Percentiles rank a stretch among this genome's conserved stretches.
phyloP scores from a whole-genome alignment of 2,329 filamentous ascomycete species.

The Tolypocladium pustulatum region DNA sequence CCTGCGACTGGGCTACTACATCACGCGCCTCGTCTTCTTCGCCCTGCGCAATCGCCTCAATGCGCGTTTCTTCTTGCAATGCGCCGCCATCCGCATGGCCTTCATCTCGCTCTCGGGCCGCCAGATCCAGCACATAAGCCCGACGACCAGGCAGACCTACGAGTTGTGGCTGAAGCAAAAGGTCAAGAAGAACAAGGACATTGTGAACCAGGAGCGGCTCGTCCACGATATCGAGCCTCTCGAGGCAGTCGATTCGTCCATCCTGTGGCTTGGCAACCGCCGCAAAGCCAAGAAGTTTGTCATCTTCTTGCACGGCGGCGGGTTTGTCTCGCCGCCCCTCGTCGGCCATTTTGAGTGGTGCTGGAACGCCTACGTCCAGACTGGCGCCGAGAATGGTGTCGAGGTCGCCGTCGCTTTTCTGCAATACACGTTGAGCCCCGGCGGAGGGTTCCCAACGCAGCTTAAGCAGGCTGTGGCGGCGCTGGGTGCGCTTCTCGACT shows the following conservation, averaged over 20 bases:
- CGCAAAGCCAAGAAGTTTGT: conserved; percentile 15
- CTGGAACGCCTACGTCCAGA: conserved; percentile 14
- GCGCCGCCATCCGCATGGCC: conserved; percentile 7
- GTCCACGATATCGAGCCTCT: conserved; percentile 10
- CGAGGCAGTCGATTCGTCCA: conserved; percentile 6
- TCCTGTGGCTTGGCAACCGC: conserved; percentile 18
- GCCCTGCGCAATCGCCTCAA: conserved; percentile 8
- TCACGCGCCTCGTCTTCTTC: conserved; percentile 6
- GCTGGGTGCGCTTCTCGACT: conserved; percentile 16
- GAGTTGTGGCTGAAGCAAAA: conserved; percentile 12
- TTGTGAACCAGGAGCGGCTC: conserved; percentile 6
- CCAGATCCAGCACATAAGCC: conserved; percentile 11
- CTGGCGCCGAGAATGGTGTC: conserved; percentile 8
- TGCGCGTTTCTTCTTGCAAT: conserved; percentile 5
- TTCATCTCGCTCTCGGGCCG: conserved; percentile 10
- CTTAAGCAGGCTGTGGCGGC: conserved; percentile 20
- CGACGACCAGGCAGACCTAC: conserved; percentile 10
- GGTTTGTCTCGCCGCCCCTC: conserved; percentile 10
- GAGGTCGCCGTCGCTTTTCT: conserved; percentile 21
- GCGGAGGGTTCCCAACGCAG: conserved; percentile 18
- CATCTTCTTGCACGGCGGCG: conserved; percentile 19
- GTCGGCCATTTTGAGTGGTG: conserved; percentile 15
- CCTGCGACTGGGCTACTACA: conserved; percentile 4
- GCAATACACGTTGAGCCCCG: conserved; percentile 22
- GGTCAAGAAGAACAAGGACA: conserved; percentile 1